These are phyloP conservation scores for Ophiocordyceps camponoti-floridani DNA, from an alignment of 2,329 filamentous ascomycete species.

Conservation along the genomic window DNA sequence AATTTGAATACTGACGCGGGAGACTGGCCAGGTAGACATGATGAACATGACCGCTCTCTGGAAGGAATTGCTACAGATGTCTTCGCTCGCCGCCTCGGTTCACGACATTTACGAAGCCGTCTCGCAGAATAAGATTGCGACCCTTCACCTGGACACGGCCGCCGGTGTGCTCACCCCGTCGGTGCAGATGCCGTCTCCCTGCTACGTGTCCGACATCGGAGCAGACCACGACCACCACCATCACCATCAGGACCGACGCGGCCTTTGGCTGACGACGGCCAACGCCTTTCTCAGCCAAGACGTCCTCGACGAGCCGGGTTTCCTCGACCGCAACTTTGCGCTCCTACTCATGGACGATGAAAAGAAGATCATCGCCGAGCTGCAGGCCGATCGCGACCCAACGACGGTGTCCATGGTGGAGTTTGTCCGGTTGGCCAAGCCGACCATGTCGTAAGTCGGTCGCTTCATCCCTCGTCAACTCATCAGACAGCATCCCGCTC, in stretches of 20 bases:
- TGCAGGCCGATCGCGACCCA: conserved; percentile 61
- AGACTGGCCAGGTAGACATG: conserved; percentile 12
- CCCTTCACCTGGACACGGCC: conserved; percentile 53
- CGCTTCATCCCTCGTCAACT: neutral
- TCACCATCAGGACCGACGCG: conserved; percentile 34
- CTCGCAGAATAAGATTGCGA: conserved; percentile 71
- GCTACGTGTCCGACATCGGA: conserved; percentile 57
- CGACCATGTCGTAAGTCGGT: conserved; percentile 41
- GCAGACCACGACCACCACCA: conserved; percentile 38
- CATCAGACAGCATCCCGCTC: neutral
- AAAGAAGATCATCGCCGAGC: conserved; percentile 50
- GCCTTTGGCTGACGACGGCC: conserved; percentile 75
- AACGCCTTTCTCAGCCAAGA: conserved; percentile 58
- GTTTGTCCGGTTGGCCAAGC: conserved; percentile 59
- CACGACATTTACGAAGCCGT: conserved; percentile 68
- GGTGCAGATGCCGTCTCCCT: conserved; percentile 45
- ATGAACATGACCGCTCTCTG: conserved; percentile 49
- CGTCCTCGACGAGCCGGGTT: conserved; percentile 43
- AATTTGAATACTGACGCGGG: neutral
- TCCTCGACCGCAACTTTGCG: conserved; percentile 72
- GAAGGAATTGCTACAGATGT: conserved; percentile 52
- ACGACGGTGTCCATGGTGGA: conserved; percentile 63
- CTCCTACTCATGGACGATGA: conserved; percentile 74
- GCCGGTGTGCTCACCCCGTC: conserved; percentile 41
- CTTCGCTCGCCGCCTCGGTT: conserved; percentile 67